Conservation (phyloP, 805 yeast genomes). For the Candida tammaniensis region DNA sequence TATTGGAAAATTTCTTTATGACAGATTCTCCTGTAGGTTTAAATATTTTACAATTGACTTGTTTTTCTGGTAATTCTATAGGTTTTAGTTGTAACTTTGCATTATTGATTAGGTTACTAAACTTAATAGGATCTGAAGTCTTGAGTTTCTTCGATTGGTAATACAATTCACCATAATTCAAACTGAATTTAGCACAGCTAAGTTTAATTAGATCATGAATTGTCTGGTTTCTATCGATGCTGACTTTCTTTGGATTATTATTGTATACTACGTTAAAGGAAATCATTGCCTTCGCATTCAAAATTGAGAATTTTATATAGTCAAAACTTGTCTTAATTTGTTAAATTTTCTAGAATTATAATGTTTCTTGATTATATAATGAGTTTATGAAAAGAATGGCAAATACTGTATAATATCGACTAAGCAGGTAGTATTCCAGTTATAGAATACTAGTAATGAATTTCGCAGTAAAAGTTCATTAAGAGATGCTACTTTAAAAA, state of each 20-base stretch:
- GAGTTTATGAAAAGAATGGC: too few relatives aligned
- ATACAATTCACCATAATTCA: conserved; percentile 23
- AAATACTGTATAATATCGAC: too few relatives aligned
- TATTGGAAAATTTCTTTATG: conserved; percentile 8
- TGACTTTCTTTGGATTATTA: conserved; percentile 24
- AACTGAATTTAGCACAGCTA: conserved; percentile 24
- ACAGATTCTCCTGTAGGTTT: conserved; percentile 3
- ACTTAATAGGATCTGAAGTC: conserved; percentile 28
- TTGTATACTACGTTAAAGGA: conserved; percentile 24
- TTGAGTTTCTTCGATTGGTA: conserved; percentile 31
- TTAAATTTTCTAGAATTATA: too few relatives aligned
- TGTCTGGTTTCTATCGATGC: conserved; percentile 22
- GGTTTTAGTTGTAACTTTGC: conserved; percentile 26
- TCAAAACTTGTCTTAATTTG: too few relatives aligned
- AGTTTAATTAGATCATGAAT: conserved; percentile 25
- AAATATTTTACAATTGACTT: conserved; percentile 7
- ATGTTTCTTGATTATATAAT: too few relatives aligned
- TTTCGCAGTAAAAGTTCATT: too few relatives aligned
- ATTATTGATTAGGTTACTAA: conserved; percentile 31
- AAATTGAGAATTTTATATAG: not conserved
- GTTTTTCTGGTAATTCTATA: conserved; percentile 8
- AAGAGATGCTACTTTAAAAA: too few relatives aligned
- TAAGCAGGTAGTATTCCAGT: too few relatives aligned
- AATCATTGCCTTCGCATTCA: conserved; percentile 3
- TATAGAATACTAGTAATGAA: too few relatives aligned